Base-by-base conservation (phyloP, 2,329 filamentous ascomycete genomes). In the Cladosporium sp. region DNA sequence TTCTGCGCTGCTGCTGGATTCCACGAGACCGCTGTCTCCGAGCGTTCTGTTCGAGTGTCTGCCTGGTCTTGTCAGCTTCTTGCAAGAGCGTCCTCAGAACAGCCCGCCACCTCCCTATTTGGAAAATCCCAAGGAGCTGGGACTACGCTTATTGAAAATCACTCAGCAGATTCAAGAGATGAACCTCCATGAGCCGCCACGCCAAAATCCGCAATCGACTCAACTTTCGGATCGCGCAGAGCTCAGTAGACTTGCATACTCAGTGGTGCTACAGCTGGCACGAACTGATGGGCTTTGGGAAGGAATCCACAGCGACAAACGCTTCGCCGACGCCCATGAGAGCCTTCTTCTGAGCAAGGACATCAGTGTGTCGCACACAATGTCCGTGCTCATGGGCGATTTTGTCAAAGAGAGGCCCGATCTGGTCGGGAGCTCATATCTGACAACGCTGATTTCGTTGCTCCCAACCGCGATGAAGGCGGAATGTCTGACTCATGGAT, bases 241-340 rank as follows among this genome's bases (percentile, higher is more conserved):
- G 5, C 16, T 53, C 13, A 42, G 33, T 13, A 53, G 34, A 38
- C 50, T 53, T n/a, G 50, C 43, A 9, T 53, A 53, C 13, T 41
- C 43, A 7, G 50, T 46, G 9, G 10, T 53, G 10, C 31, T 53
- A 19, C 50, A 53, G 34, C 18, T 53, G 35, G 50, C 43, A 9
- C 22, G 50, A 13, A 53, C 50, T 3, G 50, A 53, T 28, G 44
- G 19, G 3, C 18, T 53, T 1, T 53, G 50, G 50, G 35, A 33
- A 3, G 33, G 46, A 10, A 46, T 72, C 65, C 35, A 70, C 63
- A n/a, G 66, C 63, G n/a, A 64, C 65, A 53, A 72, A 68, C 14
- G 69, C 54, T 56, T 71, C 61, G 33, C 66, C 60, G 52, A 71
- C 57, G 51, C 74, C 63, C 72, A 74, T 67, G 37, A 54, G 16